Percentiles rank a stretch among this genome's conserved stretches.
Evolutionary conservation across 192 early-diverging fungal genomes (phyloP).

Genomic region (Entomortierella parvispora): DNA sequence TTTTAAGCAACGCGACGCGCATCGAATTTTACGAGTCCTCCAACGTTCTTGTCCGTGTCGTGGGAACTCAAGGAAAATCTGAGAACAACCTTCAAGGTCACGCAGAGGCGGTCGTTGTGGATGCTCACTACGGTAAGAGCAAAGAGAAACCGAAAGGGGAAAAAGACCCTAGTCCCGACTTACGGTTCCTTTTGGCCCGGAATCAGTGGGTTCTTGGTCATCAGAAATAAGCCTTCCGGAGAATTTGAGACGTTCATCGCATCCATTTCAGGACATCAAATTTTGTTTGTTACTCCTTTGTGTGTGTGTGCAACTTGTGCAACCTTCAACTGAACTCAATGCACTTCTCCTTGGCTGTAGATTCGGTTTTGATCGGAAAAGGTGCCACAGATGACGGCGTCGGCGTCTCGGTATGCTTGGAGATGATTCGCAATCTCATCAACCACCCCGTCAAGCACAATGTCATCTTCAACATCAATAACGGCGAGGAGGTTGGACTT

Average conservation of each 20-base stretch:
- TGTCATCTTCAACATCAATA: slow-evolving; percentile 78
- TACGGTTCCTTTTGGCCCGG: background rate
- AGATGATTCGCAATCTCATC: slow-evolving; percentile 70
- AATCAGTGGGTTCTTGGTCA: slow-evolving; percentile 18
- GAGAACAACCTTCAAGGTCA: slow-evolving; percentile 26
- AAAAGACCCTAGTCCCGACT: no score
- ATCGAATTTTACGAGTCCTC: slow-evolving; percentile 56
- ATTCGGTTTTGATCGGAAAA: slow-evolving; percentile 73
- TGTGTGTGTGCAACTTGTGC: background rate
- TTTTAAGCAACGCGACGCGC: slow-evolving; percentile 25
- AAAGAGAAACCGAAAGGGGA: background rate
- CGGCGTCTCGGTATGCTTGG: slow-evolving; percentile 69
- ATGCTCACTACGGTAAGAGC: slow-evolving; percentile 70
- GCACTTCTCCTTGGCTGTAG: slow-evolving; percentile 30
- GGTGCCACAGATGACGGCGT: slow-evolving; percentile 80
- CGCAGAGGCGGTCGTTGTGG: slow-evolving; percentile 67
- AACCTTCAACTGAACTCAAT: background rate
- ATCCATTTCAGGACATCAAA: slow-evolving; percentile 19
- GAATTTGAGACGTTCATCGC: slow-evolving; percentile 11
- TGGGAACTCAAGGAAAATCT: slow-evolving; percentile 56
- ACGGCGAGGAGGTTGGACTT: slow-evolving; percentile 75
- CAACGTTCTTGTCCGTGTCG: slow-evolving; percentile 70
- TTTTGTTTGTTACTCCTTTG: background rate
- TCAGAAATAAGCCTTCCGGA: slow-evolving; percentile 4
- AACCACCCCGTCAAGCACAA: slow-evolving; percentile 66